These are phyloP conservation scores for Metschnikowia anglica DNA, from an alignment of 805 yeast species.

Conservation along the genomic window DNA sequence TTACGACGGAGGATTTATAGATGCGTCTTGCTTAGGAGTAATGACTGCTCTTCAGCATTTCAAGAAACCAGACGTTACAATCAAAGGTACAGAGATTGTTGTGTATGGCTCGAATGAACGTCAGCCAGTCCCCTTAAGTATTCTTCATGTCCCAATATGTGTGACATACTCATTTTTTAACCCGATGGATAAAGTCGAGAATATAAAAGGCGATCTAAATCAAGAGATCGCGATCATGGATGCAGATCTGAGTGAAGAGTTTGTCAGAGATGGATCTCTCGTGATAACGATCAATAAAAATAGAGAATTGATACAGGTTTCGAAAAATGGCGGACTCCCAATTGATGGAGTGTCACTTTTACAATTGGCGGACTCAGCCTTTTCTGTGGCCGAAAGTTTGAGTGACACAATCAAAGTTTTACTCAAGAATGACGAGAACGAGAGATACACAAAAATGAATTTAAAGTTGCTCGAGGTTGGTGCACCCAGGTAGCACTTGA, in stretches of 20 bases:
- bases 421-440: constrained; percentile 53
- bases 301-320: constrained; percentile 84
- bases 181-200: constrained; percentile 61
- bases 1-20: constrained; percentile 91
- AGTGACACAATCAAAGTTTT: constrained; percentile 62
- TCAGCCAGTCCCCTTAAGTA: constrained; percentile 81
- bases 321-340: constrained; percentile 87
- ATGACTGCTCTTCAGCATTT: constrained; percentile 83
- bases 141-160: constrained; percentile 87
- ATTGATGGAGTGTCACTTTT: constrained; percentile 69
- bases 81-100: constrained; percentile 61
- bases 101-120: constrained; percentile 74
- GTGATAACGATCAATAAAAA: constrained; percentile 87
- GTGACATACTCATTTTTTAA: constrained; percentile 85
- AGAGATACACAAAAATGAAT: constrained; percentile 40
- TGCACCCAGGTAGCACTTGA: constrained; percentile 26
- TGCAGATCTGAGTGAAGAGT: constrained; percentile 75
- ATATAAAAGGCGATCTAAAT: constrained; percentile 64
- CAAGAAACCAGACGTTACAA: constrained; percentile 77
- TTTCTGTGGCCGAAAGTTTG: constrained; percentile 55
- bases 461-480: constrained; percentile 38
- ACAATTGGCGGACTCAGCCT: constrained; percentile 68
- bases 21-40: constrained; percentile 87
- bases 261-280: constrained; percentile 70
- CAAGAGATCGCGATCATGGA: constrained; percentile 68